Conservation (phyloP, 2,329 filamentous ascomycete species). For the Colletotrichum sp. region DNA sequence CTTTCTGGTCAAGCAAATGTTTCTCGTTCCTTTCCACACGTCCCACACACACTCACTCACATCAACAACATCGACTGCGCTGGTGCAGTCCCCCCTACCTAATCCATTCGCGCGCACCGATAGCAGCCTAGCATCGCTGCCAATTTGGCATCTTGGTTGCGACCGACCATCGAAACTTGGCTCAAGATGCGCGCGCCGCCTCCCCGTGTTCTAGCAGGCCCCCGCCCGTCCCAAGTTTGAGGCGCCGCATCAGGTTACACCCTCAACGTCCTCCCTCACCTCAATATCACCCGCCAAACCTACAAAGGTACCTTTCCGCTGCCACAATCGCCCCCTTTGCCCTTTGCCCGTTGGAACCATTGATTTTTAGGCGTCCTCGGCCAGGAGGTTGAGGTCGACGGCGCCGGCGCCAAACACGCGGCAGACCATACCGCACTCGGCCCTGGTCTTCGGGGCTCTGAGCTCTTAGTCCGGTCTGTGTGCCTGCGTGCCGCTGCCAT, state of each 20-base stretch:
- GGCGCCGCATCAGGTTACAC: constrained; percentile 10
- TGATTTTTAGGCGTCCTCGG: neutral
- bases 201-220: neutral
- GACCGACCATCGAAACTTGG: neutral
- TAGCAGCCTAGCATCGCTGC: constrained; percentile 5
- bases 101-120: neutral
- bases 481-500: neutral
- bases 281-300: neutral
- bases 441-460: neutral
- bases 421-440: constrained; percentile 1
- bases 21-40: neutral
- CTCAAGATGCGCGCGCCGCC: neutral
- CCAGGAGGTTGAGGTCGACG: neutral
- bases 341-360: constrained; percentile 4
- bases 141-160: neutral
- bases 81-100: neutral
- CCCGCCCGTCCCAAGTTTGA: neutral
- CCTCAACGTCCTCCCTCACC: neutral
- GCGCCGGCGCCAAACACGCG: neutral
- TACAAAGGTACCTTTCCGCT: neutral
- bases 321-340: neutral
- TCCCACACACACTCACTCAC: neutral
- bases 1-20: neutral
- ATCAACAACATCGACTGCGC: neutral
- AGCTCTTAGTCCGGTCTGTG: neutral